Evolutionary conservation across 2,329 filamentous ascomycete genomes (phyloP), one percentile per base, ranked within the genome.

Genomic region (Metarhizium rileyi): DNA sequence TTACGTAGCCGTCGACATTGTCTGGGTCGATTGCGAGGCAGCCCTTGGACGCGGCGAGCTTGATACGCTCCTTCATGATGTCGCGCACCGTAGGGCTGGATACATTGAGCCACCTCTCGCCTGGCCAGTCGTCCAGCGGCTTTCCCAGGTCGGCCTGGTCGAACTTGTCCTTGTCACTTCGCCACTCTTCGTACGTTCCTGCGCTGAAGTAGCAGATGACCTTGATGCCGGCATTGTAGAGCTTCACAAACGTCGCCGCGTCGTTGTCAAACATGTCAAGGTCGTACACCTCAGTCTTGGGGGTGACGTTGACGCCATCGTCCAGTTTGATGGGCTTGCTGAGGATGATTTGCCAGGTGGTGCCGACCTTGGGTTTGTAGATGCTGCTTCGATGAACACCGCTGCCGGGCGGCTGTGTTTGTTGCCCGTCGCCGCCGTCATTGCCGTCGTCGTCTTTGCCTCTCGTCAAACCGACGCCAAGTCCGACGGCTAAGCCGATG

Each of bases 151-250:
- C 84, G 0, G 65, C 61, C 1, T 69, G 53, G 7, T 67, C 59
- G 59, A 87, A 87, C 5, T 76, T 57, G 27, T 59, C 60, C 18
- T 73, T 71, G 60, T 88, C 85, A 1, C 72, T 65, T 3, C 84
- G 74, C 68, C 75, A 79, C 47, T 79, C 61, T 64, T 89, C 85
- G 57, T 76, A 86, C 7, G 78, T 1, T 9, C 85, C 85, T 0
- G 82, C 83, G 47, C 80, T 84, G 68, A 88, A 88, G 66, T 89
- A 89, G 69, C 85, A 89, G 51, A 88, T 82, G 48, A 87, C 77
- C 53, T 77, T 80, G 59, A 77, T 77, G 8, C 74, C 76, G 5
- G 67, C 38, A 7, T 42, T 23, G 38, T 74, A 69, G 62, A 83
- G 80, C 12, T 81, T 68, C 52, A 80, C 71, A 51, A 85, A 61